Base-by-base conservation (phyloP, 2,329 filamentous ascomycete species). In the Trichoderma harzianum region DNA sequence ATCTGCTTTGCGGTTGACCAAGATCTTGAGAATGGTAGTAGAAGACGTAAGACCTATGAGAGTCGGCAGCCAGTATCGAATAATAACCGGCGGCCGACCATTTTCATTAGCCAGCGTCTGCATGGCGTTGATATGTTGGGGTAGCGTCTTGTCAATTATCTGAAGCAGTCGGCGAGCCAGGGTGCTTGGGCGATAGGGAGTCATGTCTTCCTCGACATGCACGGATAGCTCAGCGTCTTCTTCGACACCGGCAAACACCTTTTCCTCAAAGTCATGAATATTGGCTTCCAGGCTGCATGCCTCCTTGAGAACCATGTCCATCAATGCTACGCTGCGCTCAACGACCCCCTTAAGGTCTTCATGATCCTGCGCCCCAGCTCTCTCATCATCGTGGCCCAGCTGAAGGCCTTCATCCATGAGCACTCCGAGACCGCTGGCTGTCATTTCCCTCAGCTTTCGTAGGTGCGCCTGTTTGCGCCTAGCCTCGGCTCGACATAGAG, bases 1-100 rank as follows among this genome's bases (percentile, higher is more conserved):
- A 75, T 95, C 93, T 24, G 92, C 91, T 76, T 89, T 90, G 66
- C 91, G 88, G 78, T 91, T 93, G 73, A 92, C 86, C 34, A 97
- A 82, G 47, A 98, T 88, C 26, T 91, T 91, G 18, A 98, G 84
- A n/a, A 97, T 86, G 0, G 95, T 97, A 18, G 93, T 95, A 0
- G 93, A 95, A 0, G 95, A 98, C 12, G 97, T 83, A 3, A 98
- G 79, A 1, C 93, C 86, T 10, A 89, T 81, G 1, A 89, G 87
- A 0, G 89, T 88, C 1, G 95, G 94, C 6, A 98, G 85, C 96
- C 96, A 99, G 82, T 97, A 98, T 62, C 96, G 90, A 3, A 97
- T 86, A 6, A 96, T 77, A 51, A 84, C 84, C 5, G 92, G 90
- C 0, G 96, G 96, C 26, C 91, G 91, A 8, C 95, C 95, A 78